Conservation (phyloP, 2,329 filamentous ascomycete species). For the Colletotrichum chrysophilum region DNA sequence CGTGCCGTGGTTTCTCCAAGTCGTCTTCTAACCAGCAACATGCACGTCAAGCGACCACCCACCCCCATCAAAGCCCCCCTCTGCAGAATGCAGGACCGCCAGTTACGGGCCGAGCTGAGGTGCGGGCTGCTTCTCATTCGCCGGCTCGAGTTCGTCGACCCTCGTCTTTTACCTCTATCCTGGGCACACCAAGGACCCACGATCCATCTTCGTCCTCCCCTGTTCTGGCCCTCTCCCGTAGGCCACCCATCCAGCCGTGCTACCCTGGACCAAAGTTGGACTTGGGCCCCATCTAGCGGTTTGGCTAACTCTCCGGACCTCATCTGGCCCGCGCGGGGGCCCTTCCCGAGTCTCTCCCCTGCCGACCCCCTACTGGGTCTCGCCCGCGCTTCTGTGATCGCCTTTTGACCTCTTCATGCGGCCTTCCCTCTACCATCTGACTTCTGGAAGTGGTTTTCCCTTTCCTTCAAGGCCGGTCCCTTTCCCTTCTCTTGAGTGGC, state of each 20-base stretch:
- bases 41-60: slow-evolving; percentile 17
- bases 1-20: neutral
- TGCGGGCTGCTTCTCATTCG: slow-evolving; percentile 11
- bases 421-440: slow-evolving; percentile 1
- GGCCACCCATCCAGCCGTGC: slow-evolving; percentile 5
- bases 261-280: slow-evolving; percentile 17
- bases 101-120: slow-evolving; percentile 3
- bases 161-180: neutral
- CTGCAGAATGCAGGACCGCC: neutral
- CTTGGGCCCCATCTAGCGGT: slow-evolving; percentile 28
- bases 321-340: slow-evolving; percentile 33
- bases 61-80: slow-evolving; percentile 14
- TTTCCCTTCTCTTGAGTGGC: slow-evolving; percentile 33
- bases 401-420: slow-evolving; percentile 21
- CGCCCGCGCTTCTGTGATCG: slow-evolving; percentile 24
- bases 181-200: neutral
- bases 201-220: slow-evolving; percentile 12
- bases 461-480: slow-evolving; percentile 13
- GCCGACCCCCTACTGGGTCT: slow-evolving; percentile 16
- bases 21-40: slow-evolving; percentile 13
- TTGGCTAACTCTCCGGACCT: slow-evolving; percentile 33
- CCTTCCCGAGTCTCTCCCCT: slow-evolving; percentile 23
- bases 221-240: slow-evolving; percentile 10
- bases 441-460: slow-evolving; percentile 11
- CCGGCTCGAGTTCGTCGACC: neutral